Conservation (phyloP, 108 stramenopile species). For the Cyclostephanos tholiformis region DNA sequence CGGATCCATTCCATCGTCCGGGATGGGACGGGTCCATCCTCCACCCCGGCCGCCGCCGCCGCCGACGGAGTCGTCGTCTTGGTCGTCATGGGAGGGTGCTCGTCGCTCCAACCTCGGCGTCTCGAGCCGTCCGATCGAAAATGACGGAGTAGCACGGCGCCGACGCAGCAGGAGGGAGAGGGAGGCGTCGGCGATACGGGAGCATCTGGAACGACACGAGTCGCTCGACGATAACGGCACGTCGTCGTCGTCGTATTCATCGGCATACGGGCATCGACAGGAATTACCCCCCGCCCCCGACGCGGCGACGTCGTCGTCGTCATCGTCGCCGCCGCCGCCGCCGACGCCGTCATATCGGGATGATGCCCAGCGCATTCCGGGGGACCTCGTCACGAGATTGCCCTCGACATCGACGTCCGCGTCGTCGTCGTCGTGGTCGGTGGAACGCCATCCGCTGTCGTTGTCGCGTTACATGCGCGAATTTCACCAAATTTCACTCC, state of each 20-base stretch:
- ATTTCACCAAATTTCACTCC: conserved; percentile 66
- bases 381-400: background rate
- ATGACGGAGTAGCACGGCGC: too few relatives aligned
- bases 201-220: conserved; percentile 61
- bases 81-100: too few relatives aligned
- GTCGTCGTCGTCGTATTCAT: conserved; percentile 24
- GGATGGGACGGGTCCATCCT: too few relatives aligned
- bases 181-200: conserved; percentile 64
- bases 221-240: conserved; percentile 14
- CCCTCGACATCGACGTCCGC: background rate
- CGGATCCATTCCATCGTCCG: too few relatives aligned
- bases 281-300: background rate
- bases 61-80: too few relatives aligned
- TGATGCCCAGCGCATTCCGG: background rate
- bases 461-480: conserved; percentile 85
- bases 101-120: too few relatives aligned
- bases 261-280: conserved; percentile 4
- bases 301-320: conserved; percentile 1
- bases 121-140: too few relatives aligned
- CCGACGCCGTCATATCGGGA: background rate
- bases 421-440: conserved; percentile 56
- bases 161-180: background rate
- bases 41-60: too few relatives aligned
- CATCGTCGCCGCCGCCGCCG: background rate
- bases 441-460: conserved; percentile 78